Base-by-base conservation (phyloP, 805 yeast species). In the Kluyveromyces lactis region DNA sequence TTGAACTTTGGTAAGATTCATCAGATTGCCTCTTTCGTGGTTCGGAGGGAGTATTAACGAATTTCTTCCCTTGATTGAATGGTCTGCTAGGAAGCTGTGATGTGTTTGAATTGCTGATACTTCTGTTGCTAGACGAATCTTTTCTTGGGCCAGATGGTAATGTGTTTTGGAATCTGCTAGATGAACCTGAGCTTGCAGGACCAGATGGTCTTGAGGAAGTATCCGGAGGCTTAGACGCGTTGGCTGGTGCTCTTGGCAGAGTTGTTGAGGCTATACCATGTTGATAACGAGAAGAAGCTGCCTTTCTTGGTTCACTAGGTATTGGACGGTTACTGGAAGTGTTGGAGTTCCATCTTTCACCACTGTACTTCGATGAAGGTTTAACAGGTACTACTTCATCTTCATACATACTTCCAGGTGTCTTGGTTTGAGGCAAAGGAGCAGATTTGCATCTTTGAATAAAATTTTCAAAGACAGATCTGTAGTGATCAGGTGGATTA, bases 211-310 rank as follows among this genome's bases (percentile, higher is more conserved):
- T 27, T 15, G 16, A 5, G 5, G 7, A 6, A 27, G 30, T n/a
- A 7, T 7, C 30, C 11, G 30, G n/a, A n/a, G 37, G 18, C 13
- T 26, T 34, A 2, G 18, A 16, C 3, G 19, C 18, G 16, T 26
- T 34, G 4, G 37, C 37, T 13, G 37, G 37, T 15, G 30, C 37
- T 18, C 24, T 34, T 13, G 37, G 37, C 12, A 32, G 27, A 32
- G 12, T 32, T 5, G 29, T 10, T 7, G 30, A 8, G n/a, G 8
- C n/a, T 3, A 11, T n/a, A 5, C 12, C 15, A 18, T 7, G n/a
- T 24, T 34, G 37, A 18, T 34, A 34, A n/a, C 37, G 18, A 10
- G 37, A 34, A 24, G 37, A 9, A 10, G 30, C 9, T 9, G 18
- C 15, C 8, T 32, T 32, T 21, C 18, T 18, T 18, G 26, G 26